These are phyloP conservation scores for Gremmenia infestans DNA, from an alignment of 2,329 filamentous ascomycete species.

Conservation along the genomic window DNA sequence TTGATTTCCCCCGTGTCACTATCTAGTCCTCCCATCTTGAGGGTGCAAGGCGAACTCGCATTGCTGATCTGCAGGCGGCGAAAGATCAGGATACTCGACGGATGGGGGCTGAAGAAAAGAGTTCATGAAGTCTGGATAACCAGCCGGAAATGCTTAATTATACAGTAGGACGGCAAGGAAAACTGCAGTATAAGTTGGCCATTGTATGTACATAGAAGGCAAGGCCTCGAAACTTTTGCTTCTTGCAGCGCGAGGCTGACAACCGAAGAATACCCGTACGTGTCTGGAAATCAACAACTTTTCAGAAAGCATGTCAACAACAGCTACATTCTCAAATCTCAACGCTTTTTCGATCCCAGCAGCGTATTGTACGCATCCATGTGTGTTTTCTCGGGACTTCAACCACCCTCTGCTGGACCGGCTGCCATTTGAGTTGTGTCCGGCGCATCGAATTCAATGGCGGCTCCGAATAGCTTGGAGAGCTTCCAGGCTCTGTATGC, in stretches of 20 bases:
- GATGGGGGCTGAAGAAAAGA: not conserved
- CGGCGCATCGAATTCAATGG: constrained; percentile 48
- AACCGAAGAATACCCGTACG: no score
- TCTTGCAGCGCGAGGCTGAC: no score
- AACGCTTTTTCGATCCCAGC: not conserved
- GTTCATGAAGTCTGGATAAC: not conserved
- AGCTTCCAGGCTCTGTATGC: constrained; percentile 79
- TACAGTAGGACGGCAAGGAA: not conserved
- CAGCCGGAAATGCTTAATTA: not conserved
- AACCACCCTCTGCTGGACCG: constrained; percentile 14
- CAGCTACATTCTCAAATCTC: not conserved
- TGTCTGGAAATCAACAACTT: not conserved
- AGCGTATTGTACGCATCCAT: not conserved
- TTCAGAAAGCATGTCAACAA: not conserved
- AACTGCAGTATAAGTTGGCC: not conserved
- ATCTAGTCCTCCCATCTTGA: constrained; percentile 4
- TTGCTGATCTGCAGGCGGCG: not conserved
- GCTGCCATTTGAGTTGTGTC: constrained; percentile 1
- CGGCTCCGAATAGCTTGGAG: constrained; percentile 66
- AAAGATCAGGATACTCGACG: not conserved
- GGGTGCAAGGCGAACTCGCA: not conserved
- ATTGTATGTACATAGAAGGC: not conserved
- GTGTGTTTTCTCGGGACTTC: constrained; percentile 4
- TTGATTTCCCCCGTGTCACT: constrained; percentile 4
- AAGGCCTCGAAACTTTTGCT: no score